phyloP scores from a whole-genome alignment of 1,139 yeast genomes.

The Yamadazyma atmosphaerica region DNA sequence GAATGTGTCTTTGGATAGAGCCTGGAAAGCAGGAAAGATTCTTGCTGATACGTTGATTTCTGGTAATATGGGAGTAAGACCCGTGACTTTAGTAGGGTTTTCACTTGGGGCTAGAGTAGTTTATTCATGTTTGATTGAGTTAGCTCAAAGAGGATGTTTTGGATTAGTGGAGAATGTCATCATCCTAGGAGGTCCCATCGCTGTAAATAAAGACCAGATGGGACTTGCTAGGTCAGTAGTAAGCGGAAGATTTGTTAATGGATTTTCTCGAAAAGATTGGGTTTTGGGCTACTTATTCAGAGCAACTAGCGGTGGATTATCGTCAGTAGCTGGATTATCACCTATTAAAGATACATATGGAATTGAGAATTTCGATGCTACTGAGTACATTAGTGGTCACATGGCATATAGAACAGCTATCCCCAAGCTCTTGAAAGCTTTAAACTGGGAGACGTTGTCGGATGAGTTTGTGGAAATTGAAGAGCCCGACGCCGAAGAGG shows the following conservation, averaged over 20 bases:
- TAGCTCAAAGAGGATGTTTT: conserved; percentile 82
- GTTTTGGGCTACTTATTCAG: conserved; percentile 90
- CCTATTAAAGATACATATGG: conserved; percentile 65
- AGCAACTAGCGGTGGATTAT: conserved; percentile 93
- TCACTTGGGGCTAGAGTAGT: conserved; percentile 93
- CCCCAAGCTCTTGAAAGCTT: conserved; percentile 68
- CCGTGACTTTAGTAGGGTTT: conserved; percentile 90
- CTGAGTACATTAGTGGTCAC: conserved; percentile 88
- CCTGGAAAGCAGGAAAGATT: conserved; percentile 94
- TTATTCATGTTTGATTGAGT: conserved; percentile 83
- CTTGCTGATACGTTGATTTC: conserved; percentile 88
- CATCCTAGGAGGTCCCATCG: conserved; percentile 86
- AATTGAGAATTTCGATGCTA: conserved; percentile 83
- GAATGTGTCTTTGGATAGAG: conserved; percentile 95
- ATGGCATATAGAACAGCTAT: conserved; percentile 95
- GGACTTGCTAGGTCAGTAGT: conserved; percentile 83
- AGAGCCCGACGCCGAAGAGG: conserved; percentile 90
- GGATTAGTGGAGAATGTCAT: conserved; percentile 90
- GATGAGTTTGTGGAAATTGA: conserved; percentile 96
- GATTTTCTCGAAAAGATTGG: conserved; percentile 94
- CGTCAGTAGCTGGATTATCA: conserved; percentile 86
- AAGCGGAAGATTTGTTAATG: conserved; percentile 87
- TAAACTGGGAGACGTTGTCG: conserved; percentile 80
- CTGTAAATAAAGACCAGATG: conserved; percentile 75
- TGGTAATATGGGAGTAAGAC: conserved; percentile 89